A percentile compares a stretch with the other conserved stretches of the same genome.
These are phyloP conservation scores for Phytophthora cryptogea DNA, from an alignment of 352 stramenopile species.

Conservation along the genomic window DNA sequence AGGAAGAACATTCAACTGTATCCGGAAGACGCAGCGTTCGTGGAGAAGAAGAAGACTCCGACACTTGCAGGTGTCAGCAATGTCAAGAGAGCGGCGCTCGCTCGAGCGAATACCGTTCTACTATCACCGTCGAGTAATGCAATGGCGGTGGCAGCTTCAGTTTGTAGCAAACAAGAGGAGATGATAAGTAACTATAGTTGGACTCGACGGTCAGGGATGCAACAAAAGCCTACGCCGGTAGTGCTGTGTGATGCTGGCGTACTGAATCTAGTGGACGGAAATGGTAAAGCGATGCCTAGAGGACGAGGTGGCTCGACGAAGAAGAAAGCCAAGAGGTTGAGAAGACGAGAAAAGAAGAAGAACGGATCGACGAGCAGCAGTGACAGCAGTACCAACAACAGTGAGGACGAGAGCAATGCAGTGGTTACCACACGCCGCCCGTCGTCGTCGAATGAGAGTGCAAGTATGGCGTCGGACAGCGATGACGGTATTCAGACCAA, in stretches of 20 bases:
- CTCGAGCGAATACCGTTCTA: constrained; percentile 22
- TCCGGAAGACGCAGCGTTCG: constrained; percentile 22
- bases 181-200: not conserved
- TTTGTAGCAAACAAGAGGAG: constrained; percentile 17
- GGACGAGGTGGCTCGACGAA: constrained; percentile 5
- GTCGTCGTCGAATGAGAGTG: constrained; percentile 8
- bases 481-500: constrained; percentile 9
- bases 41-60: constrained; percentile 7
- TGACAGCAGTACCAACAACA: constrained; percentile 28
- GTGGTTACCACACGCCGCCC: not conserved
- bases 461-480: constrained; percentile 19
- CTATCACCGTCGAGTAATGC: constrained; percentile 36
- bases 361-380: constrained; percentile 8
- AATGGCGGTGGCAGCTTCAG: constrained; percentile 12
- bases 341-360: constrained; percentile 21
- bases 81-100: constrained; percentile 5
- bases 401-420: constrained; percentile 24
- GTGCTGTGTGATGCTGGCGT: constrained; percentile 39
- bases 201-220: constrained; percentile 2
- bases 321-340: constrained; percentile 31
- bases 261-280: constrained; percentile 18
- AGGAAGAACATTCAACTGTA: constrained; percentile 36
- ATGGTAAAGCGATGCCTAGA: not conserved
- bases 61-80: constrained; percentile 6
- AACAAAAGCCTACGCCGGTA: constrained; percentile 24